Percentiles rank a stretch among this genome's conserved stretches.
These are phyloP conservation scores for Nannochloropsis oceanica DNA, from an alignment of 108 stramenopile genomes.

Conservation along the genomic window DNA sequence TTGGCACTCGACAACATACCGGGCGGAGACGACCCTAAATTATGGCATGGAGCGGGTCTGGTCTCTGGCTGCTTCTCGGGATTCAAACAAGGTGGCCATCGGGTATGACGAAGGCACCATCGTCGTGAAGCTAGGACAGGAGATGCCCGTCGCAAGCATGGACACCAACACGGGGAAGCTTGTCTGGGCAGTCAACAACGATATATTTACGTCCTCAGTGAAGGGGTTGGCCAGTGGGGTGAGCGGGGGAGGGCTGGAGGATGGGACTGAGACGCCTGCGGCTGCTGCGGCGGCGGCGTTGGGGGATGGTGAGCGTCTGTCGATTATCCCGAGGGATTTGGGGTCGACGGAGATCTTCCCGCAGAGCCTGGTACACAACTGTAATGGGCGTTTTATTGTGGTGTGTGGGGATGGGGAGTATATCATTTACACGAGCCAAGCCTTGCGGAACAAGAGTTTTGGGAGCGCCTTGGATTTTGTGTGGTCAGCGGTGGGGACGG, in stretches of 20 bases:
- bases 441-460: conserved; percentile 66
- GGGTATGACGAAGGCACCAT: conserved; percentile 98
- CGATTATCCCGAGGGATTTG: conserved; percentile 61
- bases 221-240: conserved; percentile 56
- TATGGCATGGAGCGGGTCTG: conserved; percentile 56
- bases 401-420: conserved; percentile 99
- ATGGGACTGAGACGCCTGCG: conserved; percentile 48
- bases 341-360: conserved; percentile 91
- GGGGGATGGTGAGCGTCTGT: background rate
- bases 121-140: conserved; percentile 88
- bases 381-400: conserved; percentile 93
- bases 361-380: conserved; percentile 84
- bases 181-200: conserved; percentile 91
- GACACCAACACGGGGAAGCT: conserved; percentile 58
- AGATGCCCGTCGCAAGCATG: conserved; percentile 94
- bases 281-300: conserved; percentile 7
- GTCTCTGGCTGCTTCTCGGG: conserved; percentile 74
- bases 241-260: conserved; percentile 14
- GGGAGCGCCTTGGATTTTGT: conserved; percentile 94
- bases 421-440: conserved; percentile 96
- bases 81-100: conserved; percentile 90
- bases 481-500: conserved; percentile 85
- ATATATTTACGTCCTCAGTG: conserved; percentile 78
- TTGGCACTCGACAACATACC: conserved; percentile 95
- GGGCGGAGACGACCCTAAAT: conserved; percentile 92